Evolutionary conservation across 257 asterid species (phyloP).

Genomic region (Mitragyna speciosa): DNA sequence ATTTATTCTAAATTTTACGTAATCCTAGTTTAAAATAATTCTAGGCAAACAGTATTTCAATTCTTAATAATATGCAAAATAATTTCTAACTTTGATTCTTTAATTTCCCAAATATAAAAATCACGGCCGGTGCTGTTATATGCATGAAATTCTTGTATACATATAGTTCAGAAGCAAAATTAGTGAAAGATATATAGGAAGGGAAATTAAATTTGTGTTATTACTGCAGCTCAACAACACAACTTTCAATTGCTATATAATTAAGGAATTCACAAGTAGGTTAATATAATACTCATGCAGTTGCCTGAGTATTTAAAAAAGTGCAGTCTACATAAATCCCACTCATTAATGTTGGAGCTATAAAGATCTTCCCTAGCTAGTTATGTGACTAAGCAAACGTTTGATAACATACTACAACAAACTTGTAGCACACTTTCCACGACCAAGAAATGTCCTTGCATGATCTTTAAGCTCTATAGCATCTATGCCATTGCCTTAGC

Average conservation of each 20-base stretch:
- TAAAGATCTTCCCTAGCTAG: not conserved
- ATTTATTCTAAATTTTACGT: too few relatives aligned
- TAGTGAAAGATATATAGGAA: not conserved
- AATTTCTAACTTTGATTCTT: too few relatives aligned
- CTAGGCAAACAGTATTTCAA: too few relatives aligned
- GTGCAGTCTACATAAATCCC: not conserved
- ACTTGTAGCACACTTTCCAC: not conserved
- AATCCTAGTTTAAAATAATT: too few relatives aligned
- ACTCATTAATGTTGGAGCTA: conserved; percentile 2
- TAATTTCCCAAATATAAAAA: too few relatives aligned
- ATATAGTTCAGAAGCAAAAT: not conserved
- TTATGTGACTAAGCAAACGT: not conserved
- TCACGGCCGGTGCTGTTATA: not conserved
- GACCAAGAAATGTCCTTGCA: not conserved
- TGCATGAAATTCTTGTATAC: not conserved
- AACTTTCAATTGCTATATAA: not conserved
- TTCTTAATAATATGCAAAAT: too few relatives aligned
- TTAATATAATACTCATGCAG: not conserved
- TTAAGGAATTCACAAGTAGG: not conserved
- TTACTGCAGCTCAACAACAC: not conserved
- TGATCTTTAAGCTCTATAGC: not conserved
- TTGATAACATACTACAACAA: not conserved
- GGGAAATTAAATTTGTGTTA: not conserved
- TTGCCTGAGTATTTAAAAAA: not conserved
- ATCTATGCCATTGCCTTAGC: conserved; percentile 7